Conservation (phyloP, 306 rosid species). For the Dalbergia oliveri region DNA sequence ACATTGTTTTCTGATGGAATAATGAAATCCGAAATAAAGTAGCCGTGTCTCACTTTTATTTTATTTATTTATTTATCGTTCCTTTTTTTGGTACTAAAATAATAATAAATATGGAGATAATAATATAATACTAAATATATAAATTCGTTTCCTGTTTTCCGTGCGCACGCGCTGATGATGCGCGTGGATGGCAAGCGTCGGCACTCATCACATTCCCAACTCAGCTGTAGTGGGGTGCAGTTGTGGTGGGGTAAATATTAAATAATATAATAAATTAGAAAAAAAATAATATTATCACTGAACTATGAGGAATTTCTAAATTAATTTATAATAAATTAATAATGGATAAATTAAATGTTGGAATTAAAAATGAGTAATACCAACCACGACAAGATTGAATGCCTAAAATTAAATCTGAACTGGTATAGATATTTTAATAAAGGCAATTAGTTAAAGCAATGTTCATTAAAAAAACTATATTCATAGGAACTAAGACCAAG, state of each 20-base stretch:
- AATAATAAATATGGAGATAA: no score
- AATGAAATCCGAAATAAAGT: conserved; percentile 45
- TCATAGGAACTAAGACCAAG: not conserved
- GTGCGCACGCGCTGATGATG: conserved; percentile 15
- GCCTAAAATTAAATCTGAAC: not conserved
- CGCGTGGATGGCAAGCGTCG: conserved; percentile 28
- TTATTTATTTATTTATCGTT: conserved; percentile 11
- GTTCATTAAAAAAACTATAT: not conserved
- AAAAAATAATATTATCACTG: not conserved
- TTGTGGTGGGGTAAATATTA: conserved; percentile 38
- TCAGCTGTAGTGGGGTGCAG: conserved; percentile 39
- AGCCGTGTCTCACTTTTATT: conserved; percentile 50
- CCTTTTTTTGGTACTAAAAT: not conserved
- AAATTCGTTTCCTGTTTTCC: not conserved
- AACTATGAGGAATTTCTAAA: not conserved
- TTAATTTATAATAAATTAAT: not conserved
- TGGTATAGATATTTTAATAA: not conserved
- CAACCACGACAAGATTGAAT: conserved; percentile 13
- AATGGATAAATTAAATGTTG: not conserved
- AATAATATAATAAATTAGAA: not conserved
- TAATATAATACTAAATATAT: conserved; percentile 6
- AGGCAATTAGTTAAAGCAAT: not conserved
- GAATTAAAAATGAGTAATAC: not conserved
- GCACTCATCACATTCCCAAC: conserved; percentile 9
- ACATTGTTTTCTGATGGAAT: conserved; percentile 51